Conservation (phyloP, 2,329 filamentous ascomycete species). For the Blastomyces parvus region DNA sequence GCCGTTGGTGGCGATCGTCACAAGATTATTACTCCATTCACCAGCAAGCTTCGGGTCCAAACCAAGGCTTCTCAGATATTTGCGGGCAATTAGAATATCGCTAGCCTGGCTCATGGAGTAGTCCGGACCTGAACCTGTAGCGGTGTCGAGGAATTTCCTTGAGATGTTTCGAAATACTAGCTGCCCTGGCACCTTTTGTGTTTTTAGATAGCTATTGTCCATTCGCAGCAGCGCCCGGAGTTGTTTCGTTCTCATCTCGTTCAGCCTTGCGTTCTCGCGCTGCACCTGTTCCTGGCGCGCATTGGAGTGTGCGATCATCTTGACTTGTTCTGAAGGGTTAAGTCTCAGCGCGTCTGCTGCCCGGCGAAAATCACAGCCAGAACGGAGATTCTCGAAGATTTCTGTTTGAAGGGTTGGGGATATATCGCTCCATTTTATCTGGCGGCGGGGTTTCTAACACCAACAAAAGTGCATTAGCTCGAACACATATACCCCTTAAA, state of each 20-base stretch:
- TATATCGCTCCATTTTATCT: conserved; percentile 28
- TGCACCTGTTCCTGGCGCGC: conserved; percentile 22
- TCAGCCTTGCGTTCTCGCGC: conserved; percentile 23
- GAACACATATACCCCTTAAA: background rate
- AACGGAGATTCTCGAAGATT: conserved; percentile 27
- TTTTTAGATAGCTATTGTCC: conserved; percentile 25
- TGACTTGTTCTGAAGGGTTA: conserved; percentile 17
- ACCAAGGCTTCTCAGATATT: conserved; percentile 23
- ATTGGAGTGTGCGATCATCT: conserved; percentile 16
- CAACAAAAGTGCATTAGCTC: background rate
- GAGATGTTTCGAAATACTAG: conserved; percentile 23
- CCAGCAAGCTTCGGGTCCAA: conserved; percentile 26
- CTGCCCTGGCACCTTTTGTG: conserved; percentile 20
- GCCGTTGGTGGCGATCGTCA: conserved; percentile 8
- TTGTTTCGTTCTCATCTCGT: conserved; percentile 29
- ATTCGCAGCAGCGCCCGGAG: conserved; percentile 23
- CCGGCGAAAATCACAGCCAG: conserved; percentile 17
- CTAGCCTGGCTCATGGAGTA: conserved; percentile 24
- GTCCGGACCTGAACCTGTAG: conserved; percentile 14
- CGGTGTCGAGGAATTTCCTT: conserved; percentile 16
- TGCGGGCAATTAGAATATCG: conserved; percentile 26
- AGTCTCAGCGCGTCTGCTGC: conserved; percentile 23
- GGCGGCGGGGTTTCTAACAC: background rate
- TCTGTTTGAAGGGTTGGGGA: conserved; percentile 26
- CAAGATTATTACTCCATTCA: conserved; percentile 26